Evolutionary conservation across 371 early-diverging fungal genomes (phyloP).

Genomic region (Conidiobolus incongruus): DNA sequence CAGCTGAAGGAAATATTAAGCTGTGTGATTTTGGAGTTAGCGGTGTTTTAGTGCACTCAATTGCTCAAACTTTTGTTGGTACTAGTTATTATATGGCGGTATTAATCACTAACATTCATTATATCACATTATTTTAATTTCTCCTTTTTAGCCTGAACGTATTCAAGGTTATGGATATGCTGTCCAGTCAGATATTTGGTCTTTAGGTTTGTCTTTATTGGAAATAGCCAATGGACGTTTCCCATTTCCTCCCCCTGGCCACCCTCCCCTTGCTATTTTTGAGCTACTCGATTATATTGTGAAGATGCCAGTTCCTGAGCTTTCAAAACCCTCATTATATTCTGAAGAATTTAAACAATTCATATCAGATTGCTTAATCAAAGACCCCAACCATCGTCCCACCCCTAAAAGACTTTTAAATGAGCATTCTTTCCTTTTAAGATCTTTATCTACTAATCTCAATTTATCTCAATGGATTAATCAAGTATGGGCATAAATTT

Average conservation of each 20-base stretch:
- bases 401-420: conserved; percentile 46
- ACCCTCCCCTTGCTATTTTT: conserved; percentile 47
- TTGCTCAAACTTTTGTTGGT: conserved; percentile 87
- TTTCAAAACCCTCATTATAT: conserved; percentile 8
- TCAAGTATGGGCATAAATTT: conserved; percentile 26
- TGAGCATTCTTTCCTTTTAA: conserved; percentile 28
- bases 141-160: conserved; percentile 87
- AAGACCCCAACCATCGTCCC: conserved; percentile 50
- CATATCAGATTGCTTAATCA: conserved; percentile 26
- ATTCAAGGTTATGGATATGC: conserved; percentile 80
- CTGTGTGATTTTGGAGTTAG: conserved; percentile 90
- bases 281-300: conserved; percentile 83
- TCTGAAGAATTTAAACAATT: conserved; percentile 8
- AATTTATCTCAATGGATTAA: conserved; percentile 15
- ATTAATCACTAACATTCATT: conserved; percentile 4
- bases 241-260: conserved; percentile 54
- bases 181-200: conserved; percentile 88
- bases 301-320: conserved; percentile 61
- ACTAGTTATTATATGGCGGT: conserved; percentile 91
- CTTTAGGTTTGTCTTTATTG: conserved; percentile 74
- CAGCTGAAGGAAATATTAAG: conserved; percentile 69
- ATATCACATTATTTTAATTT: not conserved
- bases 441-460: conserved; percentile 7
- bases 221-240: conserved; percentile 80
- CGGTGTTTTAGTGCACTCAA: conserved; percentile 67